Evolutionary conservation across 257 asterid genomes (phyloP).

Genomic region (Penstemon davidsonii): DNA sequence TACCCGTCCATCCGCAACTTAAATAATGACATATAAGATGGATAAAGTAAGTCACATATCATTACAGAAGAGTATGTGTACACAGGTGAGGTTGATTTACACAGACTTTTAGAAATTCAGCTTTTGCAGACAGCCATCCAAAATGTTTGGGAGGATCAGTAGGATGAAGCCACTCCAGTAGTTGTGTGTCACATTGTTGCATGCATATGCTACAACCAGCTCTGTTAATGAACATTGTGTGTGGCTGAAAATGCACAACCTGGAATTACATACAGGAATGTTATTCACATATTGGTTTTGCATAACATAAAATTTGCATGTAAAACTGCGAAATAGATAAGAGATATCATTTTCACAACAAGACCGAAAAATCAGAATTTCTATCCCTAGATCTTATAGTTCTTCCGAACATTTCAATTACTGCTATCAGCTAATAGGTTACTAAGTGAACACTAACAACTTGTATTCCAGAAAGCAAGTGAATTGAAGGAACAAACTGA

Average conservation of each 20-base stretch:
- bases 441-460: not conserved
- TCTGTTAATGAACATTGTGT: constrained; percentile 76
- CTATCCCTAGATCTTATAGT: constrained; percentile 2
- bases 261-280: constrained; percentile 38
- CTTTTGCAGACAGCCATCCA: constrained; percentile 78
- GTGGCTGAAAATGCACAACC: constrained; percentile 98
- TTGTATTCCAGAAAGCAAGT: not conserved
- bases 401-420: constrained; percentile 16
- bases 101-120: constrained; percentile 79
- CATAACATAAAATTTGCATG: constrained; percentile 1
- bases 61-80: constrained; percentile 17
- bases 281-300: constrained; percentile 8
- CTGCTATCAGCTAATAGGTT: constrained; percentile 16
- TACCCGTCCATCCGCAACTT: constrained; percentile 87
- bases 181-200: constrained; percentile 72
- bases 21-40: constrained; percentile 27
- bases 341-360: constrained; percentile 13
- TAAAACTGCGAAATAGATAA: constrained; percentile 6
- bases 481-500: not conserved
- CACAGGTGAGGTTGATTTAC: constrained; percentile 22
- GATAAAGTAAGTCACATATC: constrained; percentile 29
- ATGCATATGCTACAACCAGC: constrained; percentile 74
- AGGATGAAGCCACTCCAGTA: constrained; percentile 76
- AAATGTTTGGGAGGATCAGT: constrained; percentile 77
- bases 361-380: constrained; percentile 11